Percentiles rank a stretch among this genome's conserved stretches.
phyloP scores from a whole-genome alignment of 2,329 filamentous ascomycete species.

The Clonostachys rosea region DNA sequence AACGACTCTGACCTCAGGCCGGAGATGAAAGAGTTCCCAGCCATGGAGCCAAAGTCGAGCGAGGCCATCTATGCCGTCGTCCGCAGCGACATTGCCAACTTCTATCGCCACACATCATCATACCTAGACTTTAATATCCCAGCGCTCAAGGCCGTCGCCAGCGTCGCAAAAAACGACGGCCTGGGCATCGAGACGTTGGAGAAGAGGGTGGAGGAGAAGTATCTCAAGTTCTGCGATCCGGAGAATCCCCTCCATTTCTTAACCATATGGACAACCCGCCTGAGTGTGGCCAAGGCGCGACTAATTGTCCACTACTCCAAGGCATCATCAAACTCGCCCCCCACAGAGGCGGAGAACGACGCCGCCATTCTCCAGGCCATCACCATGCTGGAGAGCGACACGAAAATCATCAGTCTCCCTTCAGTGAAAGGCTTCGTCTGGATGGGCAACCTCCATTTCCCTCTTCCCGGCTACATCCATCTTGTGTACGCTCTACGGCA shows the following conservation, averaged over 20 bases:
- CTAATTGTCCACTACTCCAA: conserved; percentile 41
- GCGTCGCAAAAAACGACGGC: conserved; percentile 6
- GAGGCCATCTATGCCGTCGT: conserved; percentile 34
- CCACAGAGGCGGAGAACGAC: conserved; percentile 18
- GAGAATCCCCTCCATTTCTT: conserved; percentile 33
- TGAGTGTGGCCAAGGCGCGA: conserved; percentile 27
- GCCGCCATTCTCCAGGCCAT: conserved; percentile 20
- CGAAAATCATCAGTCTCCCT: conserved; percentile 18
- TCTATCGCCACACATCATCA: conserved; percentile 22
- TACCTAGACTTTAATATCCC: conserved; percentile 39
- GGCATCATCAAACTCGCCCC: background rate
- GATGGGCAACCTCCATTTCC: conserved; percentile 28
- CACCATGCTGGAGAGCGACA: conserved; percentile 28
- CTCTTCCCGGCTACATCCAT: conserved; percentile 32
- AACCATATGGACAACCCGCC: conserved; percentile 30
- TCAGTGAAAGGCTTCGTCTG: conserved; percentile 26
- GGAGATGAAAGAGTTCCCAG: conserved; percentile 43
- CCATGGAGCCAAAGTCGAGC: conserved; percentile 37
- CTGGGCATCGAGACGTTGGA: conserved; percentile 26
- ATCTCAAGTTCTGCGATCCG: conserved; percentile 32
- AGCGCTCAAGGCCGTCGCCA: conserved; percentile 20
- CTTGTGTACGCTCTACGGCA: conserved; percentile 19
- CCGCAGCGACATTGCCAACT: conserved; percentile 38
- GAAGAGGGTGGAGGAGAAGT: conserved; percentile 35
- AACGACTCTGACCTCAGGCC: conserved; percentile 56